Conservation (phyloP, 2,329 filamentous ascomycete species). For the Sporothrix inflata region DNA sequence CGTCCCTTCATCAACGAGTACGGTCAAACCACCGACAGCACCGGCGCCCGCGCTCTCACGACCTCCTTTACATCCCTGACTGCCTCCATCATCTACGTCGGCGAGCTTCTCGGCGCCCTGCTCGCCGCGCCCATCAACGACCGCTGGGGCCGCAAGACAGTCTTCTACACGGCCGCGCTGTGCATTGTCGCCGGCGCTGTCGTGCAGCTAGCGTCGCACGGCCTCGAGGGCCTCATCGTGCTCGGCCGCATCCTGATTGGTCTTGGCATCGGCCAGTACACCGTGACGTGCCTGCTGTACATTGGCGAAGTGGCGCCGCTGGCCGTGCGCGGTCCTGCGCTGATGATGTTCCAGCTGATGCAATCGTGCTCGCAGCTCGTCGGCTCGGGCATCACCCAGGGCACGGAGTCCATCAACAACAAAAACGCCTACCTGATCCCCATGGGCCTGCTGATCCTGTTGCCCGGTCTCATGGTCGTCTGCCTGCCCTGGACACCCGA, state of each 20-base stretch:
- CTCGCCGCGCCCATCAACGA: conserved; percentile 45
- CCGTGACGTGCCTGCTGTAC: conserved; percentile 40
- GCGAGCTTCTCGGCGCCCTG: conserved; percentile 45
- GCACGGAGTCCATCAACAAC: conserved; percentile 31
- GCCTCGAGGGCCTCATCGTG: conserved; percentile 36
- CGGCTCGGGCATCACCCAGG: conserved; percentile 37
- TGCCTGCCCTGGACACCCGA: conserved; percentile 44
- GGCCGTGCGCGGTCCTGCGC: conserved; percentile 36
- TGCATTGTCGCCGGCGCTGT: conserved; percentile 42
- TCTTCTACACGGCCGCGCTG: conserved; percentile 40
- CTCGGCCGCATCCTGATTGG: conserved; percentile 32
- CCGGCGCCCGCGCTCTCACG: conserved; percentile 35
- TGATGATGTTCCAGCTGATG: conserved; percentile 41
- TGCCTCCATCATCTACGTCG: conserved; percentile 46
- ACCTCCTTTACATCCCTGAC: conserved; percentile 42
- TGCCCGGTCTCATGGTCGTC: conserved; percentile 42
- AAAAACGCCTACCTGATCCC: conserved; percentile 45
- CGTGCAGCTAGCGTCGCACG: conserved; percentile 35
- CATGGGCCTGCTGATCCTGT: conserved; percentile 45
- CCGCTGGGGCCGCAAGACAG: conserved; percentile 41
- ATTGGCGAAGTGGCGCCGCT: conserved; percentile 41
- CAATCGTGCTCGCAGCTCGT: conserved; percentile 39
- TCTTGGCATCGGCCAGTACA: conserved; percentile 41
- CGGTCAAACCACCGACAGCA: conserved; percentile 32
- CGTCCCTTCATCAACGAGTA: conserved; percentile 38